These are phyloP conservation scores for Ophiostoma tasmaniense DNA, from an alignment of 2,329 filamentous ascomycete genomes.

Conservation along the genomic window DNA sequence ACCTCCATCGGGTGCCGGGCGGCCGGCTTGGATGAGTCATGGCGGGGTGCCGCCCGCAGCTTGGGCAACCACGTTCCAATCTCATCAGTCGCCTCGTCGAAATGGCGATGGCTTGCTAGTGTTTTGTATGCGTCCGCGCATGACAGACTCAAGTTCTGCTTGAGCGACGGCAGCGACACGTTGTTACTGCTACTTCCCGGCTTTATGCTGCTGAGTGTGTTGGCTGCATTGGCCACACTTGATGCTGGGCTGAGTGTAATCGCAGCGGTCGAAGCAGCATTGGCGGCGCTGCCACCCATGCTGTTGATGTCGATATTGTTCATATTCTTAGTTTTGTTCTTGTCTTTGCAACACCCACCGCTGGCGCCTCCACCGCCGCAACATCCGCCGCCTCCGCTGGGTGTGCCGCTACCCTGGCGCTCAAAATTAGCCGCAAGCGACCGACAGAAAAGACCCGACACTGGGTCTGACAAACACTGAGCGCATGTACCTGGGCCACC, in stretches of 20 bases:
- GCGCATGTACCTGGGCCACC: conserved; percentile 71
- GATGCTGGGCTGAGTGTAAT: not conserved
- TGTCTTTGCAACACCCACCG: conserved; percentile 57
- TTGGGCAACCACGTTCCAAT: conserved; percentile 69
- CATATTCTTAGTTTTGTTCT: conserved; percentile 2
- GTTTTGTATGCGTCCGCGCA: conserved; percentile 75
- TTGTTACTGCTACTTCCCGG: conserved; percentile 13
- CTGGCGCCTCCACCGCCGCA: conserved; percentile 46
- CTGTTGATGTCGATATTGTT: not conserved
- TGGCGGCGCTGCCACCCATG: not conserved
- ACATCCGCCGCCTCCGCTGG: conserved; percentile 5
- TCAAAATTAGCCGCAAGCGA: conserved; percentile 61
- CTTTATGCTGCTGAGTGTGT: conserved; percentile 22
- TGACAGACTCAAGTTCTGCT: conserved; percentile 46
- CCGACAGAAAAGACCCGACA: conserved; percentile 75
- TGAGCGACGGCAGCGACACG: conserved; percentile 18
- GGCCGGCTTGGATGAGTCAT: conserved; percentile 27
- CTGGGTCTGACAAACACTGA: conserved; percentile 68
- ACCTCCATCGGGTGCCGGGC: conserved; percentile 60
- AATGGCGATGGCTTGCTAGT: conserved; percentile 66
- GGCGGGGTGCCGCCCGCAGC: conserved; percentile 50
- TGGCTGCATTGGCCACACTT: not conserved
- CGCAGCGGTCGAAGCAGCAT: not conserved
- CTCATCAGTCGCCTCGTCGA: conserved; percentile 64
- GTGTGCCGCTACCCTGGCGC: conserved; percentile 27